Conservation (phyloP, 257 asterid genomes). For the Scutellaria minor region DNA sequence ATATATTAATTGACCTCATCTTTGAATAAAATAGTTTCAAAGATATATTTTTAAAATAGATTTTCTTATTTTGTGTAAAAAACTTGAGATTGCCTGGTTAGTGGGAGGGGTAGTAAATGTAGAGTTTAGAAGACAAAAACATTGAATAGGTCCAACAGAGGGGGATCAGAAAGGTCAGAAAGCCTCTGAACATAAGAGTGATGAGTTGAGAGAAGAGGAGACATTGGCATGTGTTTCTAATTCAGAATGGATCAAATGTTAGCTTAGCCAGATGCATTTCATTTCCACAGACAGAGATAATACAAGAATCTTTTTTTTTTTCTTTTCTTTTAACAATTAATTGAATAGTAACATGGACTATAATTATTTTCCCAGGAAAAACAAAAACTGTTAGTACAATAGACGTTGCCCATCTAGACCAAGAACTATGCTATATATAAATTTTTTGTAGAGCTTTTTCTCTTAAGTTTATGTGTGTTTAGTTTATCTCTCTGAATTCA, state of each 20-base stretch:
- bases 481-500: no score
- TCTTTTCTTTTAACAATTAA: conserved; percentile 20
- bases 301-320: conserved; percentile 4
- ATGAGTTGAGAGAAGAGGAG: conserved; percentile 26
- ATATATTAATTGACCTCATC: no score
- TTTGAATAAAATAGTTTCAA: no score
- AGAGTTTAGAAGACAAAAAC: neutral
- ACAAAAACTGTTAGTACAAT: no score
- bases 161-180: conserved; percentile 15
- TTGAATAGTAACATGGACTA: neutral
- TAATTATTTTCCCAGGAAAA: neutral
- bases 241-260: conserved; percentile 32
- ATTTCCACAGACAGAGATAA: neutral
- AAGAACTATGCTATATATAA: no score
- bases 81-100: no score
- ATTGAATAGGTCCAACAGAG: conserved; percentile 23
- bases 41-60: no score
- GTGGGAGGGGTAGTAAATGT: neutral
- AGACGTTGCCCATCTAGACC: no score
- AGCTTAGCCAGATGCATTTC: conserved; percentile 33
- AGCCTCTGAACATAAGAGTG: neutral
- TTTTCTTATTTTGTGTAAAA: no score
- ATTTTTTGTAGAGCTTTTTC: no score
- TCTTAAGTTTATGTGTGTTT: no score
- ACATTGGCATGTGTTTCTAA: conserved; percentile 51